Conservation (phyloP, 2,329 filamentous ascomycete genomes). For the Fusarium temperatum region DNA sequence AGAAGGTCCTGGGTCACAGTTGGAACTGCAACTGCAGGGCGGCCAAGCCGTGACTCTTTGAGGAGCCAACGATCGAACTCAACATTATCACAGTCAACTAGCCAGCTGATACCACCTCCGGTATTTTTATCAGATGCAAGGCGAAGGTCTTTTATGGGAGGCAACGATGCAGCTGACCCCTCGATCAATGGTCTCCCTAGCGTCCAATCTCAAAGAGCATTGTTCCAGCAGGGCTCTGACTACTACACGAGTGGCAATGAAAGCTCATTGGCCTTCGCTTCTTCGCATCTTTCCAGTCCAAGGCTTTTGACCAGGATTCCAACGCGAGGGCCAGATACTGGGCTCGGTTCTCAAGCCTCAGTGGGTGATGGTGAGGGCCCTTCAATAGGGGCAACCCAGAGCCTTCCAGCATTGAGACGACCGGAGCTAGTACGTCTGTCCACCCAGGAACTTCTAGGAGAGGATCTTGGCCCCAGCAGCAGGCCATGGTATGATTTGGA, state of each 20-base stretch:
- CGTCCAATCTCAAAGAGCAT: constrained; percentile 29
- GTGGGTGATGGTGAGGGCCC: background rate
- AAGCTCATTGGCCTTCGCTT: constrained; percentile 48
- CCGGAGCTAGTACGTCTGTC: constrained; percentile 39
- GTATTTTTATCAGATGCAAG: constrained; percentile 40
- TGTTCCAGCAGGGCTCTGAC: constrained; percentile 35
- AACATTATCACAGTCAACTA: constrained; percentile 44
- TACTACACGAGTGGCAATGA: constrained; percentile 45
- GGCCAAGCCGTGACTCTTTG: constrained; percentile 39
- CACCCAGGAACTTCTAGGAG: constrained; percentile 34
- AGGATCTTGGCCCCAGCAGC: constrained; percentile 10
- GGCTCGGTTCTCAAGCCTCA: background rate
- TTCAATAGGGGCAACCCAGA: constrained; percentile 36
- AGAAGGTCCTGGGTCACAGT: constrained; percentile 50
- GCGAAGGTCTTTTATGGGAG: constrained; percentile 40
- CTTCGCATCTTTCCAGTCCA: constrained; percentile 40
- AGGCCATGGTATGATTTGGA: constrained; percentile 41
- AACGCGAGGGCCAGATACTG: constrained; percentile 8
- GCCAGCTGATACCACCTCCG: constrained; percentile 45
- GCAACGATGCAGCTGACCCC: constrained; percentile 43
- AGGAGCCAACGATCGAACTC: constrained; percentile 40
- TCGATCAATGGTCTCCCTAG: constrained; percentile 42
- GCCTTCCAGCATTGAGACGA: constrained; percentile 34
- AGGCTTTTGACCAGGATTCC: constrained; percentile 30
- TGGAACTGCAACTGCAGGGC: constrained; percentile 36